Base-by-base conservation (phyloP, 2,329 filamentous ascomycete species). In the Botrytis tulipae region DNA sequence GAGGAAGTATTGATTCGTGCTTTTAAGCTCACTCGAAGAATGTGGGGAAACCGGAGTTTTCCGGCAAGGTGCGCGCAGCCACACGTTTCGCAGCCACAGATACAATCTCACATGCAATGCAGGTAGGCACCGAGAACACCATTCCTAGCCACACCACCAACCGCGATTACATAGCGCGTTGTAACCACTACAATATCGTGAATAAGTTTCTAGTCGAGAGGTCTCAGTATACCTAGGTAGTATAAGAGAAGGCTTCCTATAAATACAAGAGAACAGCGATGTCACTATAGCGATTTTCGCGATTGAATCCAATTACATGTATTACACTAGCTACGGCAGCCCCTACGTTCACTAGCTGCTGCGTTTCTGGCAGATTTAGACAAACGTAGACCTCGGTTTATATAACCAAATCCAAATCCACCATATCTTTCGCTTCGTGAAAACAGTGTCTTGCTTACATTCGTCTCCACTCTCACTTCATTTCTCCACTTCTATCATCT, bases 351-450 rank as follows among this genome's bases (percentile, higher is more conserved):
- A 18, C 14, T 0, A 57, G n/a, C 3, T 1, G 14, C 51, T 29
- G 51, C 51, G 8, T 3, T 18, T 4, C 14, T 57, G n/a, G n/a
- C 0, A 0, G 8, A 2, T 0, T 1, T 9, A 0, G n/a, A 3
- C 51, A 57, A 16, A 57, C 51, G 51, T 57, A 57, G 0, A 57
- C 14, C n/a, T 9, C 25, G 2, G 7, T 51, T 14, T 32, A 57
- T 57, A 57, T 29, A 57, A 18, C 1, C n/a, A 32, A 57, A 8
- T 2, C n/a, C n/a, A 54, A 51, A 51, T n/a, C 48, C 48, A 14
- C 48, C 25, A 14, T 16, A 7, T n/a, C 7, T 51, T 54, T 54
- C 51, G 51, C 51, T n/a, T 54, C 51, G 5, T 18, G 14, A 16
- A 54, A 54, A 29, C 12, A n/a, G 51, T 54, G 25, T 54, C 51